Base-by-base conservation (phyloP, 345 rosid genomes). In the Eucalyptus viminalis region DNA sequence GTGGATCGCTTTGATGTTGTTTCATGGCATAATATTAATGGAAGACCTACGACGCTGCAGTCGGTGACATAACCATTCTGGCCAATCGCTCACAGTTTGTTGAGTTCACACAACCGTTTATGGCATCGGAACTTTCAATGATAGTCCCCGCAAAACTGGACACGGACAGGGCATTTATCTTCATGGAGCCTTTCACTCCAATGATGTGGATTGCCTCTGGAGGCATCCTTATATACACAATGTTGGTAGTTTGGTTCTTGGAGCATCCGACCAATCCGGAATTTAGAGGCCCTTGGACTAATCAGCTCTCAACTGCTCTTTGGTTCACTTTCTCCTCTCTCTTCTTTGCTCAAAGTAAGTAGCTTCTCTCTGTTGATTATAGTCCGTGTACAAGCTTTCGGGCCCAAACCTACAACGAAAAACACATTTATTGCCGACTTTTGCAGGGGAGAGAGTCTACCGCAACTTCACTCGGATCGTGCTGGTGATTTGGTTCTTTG, bases 311-410 rank as follows among this genome's bases (percentile, higher is more conserved):
- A 27, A 93, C 93, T 1, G 93, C 95, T 2, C 47, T 93, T 86
- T 91, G 91, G 94, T 93, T 94, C 91, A 92, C 94, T 60, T 91
- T 92, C 92, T 92, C 94, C 34, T 91, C 96, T 37, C 89, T 95
- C 37, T 94, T 94, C 93, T 93, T 94, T 43, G 94, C 94, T 58
- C 96, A 95, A 49, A 91, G 95, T 95, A 90, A 94, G 96, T 89
- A 65, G 14, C 37, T n/a, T 65, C 37, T n/a, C 76, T n/a, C 76
- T 65, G 5, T 65, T 65, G 76, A 65, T 65, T n/a, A 65, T 65
- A 65, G 76, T n/a, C 37, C 40, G 9, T n/a, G 76, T n/a, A 2
- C 76, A 65, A 31, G 16, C 76, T n/a, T 65, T 65, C 17, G 2
- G 10, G 37, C 76, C 40, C 76, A 65, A n/a, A 65, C 37, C 31